A percentile compares a stretch with the other conserved stretches of the same genome.
Evolutionary conservation across 2,329 filamentous ascomycete species (phyloP).

Genomic region (Periconia sp.): DNA sequence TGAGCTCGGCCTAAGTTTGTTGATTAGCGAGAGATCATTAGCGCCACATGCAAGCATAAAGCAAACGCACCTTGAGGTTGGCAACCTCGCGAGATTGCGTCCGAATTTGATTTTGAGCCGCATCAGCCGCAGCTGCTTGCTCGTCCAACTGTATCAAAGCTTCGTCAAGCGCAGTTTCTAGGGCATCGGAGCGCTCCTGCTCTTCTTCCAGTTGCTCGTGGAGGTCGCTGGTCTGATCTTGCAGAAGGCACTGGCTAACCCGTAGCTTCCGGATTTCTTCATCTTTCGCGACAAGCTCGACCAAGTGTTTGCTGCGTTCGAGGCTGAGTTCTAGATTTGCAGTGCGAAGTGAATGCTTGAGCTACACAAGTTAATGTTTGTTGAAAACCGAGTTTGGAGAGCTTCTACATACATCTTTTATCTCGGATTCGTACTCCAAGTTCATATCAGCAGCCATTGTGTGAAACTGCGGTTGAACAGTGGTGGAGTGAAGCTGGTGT

Average conservation of each 20-base stretch:
- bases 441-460: constrained; percentile 31
- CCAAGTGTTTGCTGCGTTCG: constrained; percentile 63
- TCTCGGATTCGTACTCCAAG: constrained; percentile 27
- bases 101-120: constrained; percentile 55
- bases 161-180: constrained; percentile 55
- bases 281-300: constrained; percentile 70
- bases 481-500: constrained; percentile 9
- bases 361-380: constrained; percentile 21
- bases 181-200: constrained; percentile 60
- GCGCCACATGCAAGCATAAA: constrained; percentile 36
- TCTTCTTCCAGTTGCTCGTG: constrained; percentile 63
- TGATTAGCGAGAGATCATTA: constrained; percentile 24
- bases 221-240: constrained; percentile 72
- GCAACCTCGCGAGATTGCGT: constrained; percentile 57
- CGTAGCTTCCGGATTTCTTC: constrained; percentile 73
- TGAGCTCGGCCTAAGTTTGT: constrained; percentile 65
- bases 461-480: constrained; percentile 20
- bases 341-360: constrained; percentile 55
- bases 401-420: constrained; percentile 37
- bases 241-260: constrained; percentile 65
- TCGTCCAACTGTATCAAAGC: constrained; percentile 51
- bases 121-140: constrained; percentile 47
- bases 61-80: constrained; percentile 56
- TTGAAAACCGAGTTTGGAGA: background rate
- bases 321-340: constrained; percentile 69